phyloP scores from a whole-genome alignment of 2,329 filamentous ascomycete species.

The Endoconidiophora laricicola region DNA sequence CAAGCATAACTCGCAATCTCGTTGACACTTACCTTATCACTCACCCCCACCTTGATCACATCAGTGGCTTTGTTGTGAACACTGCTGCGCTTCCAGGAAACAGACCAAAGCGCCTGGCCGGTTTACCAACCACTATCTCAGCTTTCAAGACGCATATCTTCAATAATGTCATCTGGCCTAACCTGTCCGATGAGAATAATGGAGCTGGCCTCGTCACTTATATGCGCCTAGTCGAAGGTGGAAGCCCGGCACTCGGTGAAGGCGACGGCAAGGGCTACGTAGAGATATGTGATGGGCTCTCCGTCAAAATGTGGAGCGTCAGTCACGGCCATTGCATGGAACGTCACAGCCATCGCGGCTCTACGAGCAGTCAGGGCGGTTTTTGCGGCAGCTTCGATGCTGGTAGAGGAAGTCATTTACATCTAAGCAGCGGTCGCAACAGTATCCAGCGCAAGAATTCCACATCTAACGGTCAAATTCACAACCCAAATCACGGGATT shows the following conservation, averaged over 20 bases:
- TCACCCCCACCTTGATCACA: conserved; percentile 92
- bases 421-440: conserved; percentile 13
- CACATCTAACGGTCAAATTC: conserved; percentile 6
- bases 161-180: conserved; percentile 97
- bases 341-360: conserved; percentile 47
- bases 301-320: conserved; percentile 73
- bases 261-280: conserved; percentile 71
- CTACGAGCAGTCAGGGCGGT: conserved; percentile 31
- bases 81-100: conserved; percentile 71
- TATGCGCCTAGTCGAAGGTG: conserved; percentile 72
- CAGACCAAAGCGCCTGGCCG: conserved; percentile 71
- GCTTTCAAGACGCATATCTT: conserved; percentile 91
- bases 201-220: conserved; percentile 88
- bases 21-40: conserved; percentile 86
- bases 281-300: conserved; percentile 73
- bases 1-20: conserved; percentile 60
- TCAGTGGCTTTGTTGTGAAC: conserved; percentile 83
- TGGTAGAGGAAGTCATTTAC: conserved; percentile 17
- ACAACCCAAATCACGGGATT: not conserved
- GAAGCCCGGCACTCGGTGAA: conserved; percentile 67
- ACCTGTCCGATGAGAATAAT: conserved; percentile 87
- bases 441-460: conserved; percentile 3
- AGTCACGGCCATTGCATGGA: conserved; percentile 84
- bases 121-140: conserved; percentile 72
- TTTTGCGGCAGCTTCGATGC: conserved; percentile 34